phyloP scores from a whole-genome alignment of 495 filamentous ascomycete genomes.

The Lophium mytilinum region DNA sequence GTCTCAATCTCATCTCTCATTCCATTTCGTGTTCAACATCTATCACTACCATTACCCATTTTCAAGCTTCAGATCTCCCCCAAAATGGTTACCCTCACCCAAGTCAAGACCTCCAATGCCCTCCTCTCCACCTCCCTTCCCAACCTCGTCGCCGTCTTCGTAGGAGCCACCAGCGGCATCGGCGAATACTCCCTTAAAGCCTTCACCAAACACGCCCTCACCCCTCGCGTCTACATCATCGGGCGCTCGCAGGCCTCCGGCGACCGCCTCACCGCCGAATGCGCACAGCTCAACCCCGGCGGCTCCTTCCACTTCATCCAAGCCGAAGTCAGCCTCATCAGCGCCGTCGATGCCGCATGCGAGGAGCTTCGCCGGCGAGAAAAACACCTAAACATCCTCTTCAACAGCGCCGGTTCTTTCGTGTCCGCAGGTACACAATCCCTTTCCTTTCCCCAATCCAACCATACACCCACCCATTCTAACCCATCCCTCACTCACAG shows the following conservation, averaged over 20 bases:
- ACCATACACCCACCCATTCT: neutral
- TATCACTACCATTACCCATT: no score
- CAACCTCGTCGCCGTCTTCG: slow-evolving; percentile 47
- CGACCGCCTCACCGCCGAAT: slow-evolving; percentile 38
- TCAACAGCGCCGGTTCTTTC: neutral
- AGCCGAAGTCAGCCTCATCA: neutral
- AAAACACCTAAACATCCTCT: neutral
- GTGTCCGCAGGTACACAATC: neutral
- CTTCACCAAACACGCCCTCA: slow-evolving; percentile 43
- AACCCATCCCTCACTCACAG: neutral
- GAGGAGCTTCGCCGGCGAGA: neutral
- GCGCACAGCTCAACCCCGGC: slow-evolving; percentile 31
- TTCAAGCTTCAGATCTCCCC: no score
- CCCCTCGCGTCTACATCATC: slow-evolving; percentile 41
- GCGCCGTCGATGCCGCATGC: neutral
- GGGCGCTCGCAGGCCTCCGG: slow-evolving; percentile 40
- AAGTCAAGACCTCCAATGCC: neutral
- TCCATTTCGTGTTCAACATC: no score
- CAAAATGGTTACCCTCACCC: no score
- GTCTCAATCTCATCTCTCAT: no score
- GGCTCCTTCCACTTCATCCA: neutral
- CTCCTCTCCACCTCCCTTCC: slow-evolving; percentile 31
- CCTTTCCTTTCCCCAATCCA: neutral
- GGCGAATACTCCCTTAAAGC: slow-evolving; percentile 48
- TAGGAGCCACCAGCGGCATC: slow-evolving; percentile 58